Conservation (phyloP, 176 grass and related monocot species). For the Secale cereale region DNA sequence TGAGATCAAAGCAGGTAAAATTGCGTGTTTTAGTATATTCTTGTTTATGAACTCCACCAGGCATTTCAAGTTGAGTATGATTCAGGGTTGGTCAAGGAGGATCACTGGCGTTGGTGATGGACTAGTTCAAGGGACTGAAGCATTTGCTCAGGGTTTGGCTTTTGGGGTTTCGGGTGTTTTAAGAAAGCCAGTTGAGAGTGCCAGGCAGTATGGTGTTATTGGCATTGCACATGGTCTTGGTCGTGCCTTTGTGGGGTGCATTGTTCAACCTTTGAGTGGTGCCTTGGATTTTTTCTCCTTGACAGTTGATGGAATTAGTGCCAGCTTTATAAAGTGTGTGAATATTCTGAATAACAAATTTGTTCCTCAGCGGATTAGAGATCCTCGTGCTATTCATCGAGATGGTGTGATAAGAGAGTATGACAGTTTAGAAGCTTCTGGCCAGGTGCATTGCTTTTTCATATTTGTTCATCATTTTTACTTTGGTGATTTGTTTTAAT, state of each 20-base stretch:
- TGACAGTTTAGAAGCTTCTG: conserved; percentile 59
- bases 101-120: conserved; percentile 93
- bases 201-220: conserved; percentile 77
- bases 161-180: conserved; percentile 96
- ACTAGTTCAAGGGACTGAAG: conserved; percentile 89
- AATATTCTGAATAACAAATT: conserved; percentile 89
- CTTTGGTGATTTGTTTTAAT: not conserved
- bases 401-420: conserved; percentile 89
- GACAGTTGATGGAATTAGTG: conserved; percentile 86
- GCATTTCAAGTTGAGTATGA: conserved; percentile 21
- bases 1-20: conserved; percentile 90
- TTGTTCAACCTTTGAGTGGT: conserved; percentile 96
- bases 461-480: not conserved
- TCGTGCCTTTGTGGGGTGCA: conserved; percentile 84
- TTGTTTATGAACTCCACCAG: conserved; percentile 19
- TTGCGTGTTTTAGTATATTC: conserved; percentile 14
- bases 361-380: conserved; percentile 59
- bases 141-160: conserved; percentile 94
- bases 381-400: conserved; percentile 75
- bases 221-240: conserved; percentile 92
- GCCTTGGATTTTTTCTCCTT: conserved; percentile 85
- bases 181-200: conserved; percentile 92
- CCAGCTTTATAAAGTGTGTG: conserved; percentile 83
- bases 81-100: conserved; percentile 81
- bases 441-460: conserved; percentile 61